These are phyloP conservation scores for Solanum arcanum DNA, from an alignment of 257 asterid genomes.

Conservation along the genomic window DNA sequence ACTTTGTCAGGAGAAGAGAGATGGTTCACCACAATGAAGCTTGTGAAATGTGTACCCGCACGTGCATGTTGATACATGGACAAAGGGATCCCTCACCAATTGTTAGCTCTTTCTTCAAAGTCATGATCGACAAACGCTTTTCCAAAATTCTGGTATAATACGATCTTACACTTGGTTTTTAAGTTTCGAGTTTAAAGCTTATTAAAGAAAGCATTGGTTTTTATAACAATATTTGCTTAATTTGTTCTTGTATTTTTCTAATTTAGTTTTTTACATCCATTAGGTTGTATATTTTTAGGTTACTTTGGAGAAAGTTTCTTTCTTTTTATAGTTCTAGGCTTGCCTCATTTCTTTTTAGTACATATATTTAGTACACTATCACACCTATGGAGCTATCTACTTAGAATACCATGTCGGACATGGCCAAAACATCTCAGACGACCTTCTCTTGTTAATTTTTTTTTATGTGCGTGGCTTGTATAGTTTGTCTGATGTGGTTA, in stretches of 20 bases:
- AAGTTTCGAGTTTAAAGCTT: neutral
- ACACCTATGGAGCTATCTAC: neutral
- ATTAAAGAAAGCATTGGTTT: neutral
- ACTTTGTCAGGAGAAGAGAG: neutral
- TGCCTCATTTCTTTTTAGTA: neutral
- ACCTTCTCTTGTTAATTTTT: neutral
- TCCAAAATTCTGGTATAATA: constrained; percentile 12
- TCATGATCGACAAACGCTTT: constrained; percentile 12
- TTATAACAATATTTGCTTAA: neutral
- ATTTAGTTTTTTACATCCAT: neutral
- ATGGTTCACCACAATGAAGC: neutral
- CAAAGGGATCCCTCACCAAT: neutral
- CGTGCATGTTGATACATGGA: constrained; percentile 10
- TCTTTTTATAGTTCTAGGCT: neutral
- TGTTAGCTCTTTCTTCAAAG: constrained; percentile 18
- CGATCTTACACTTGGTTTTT: neutral
- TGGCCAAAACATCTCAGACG: neutral
- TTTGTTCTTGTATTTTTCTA: neutral
- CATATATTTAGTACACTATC: neutral
- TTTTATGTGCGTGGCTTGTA: neutral
- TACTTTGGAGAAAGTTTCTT: neutral
- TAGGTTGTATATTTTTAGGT: neutral
- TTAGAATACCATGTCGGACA: neutral
- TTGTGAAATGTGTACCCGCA: constrained; percentile 4
- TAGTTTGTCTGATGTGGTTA: neutral